Evolutionary conservation across 495 filamentous ascomycete species (phyloP), one percentile per base, ranked within the genome.

Genomic region (Letharia lupina): DNA sequence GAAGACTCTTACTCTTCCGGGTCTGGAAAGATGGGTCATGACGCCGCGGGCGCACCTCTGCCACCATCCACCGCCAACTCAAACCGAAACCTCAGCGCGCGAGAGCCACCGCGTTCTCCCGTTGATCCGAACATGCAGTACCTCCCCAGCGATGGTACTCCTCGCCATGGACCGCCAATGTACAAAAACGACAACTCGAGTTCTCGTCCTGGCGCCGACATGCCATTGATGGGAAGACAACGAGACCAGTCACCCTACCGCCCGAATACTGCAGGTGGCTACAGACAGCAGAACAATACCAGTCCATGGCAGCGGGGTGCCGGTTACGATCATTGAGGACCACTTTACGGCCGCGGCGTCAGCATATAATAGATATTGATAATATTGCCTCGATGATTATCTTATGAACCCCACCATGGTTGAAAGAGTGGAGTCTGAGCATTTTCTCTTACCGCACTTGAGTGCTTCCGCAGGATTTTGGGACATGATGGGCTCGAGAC

Each of bases 241-340:
- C 35, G 56, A 31, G 60, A 69, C 33, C 54, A 48, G 9, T 65
- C 67, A 48, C 70, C 74, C 11, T 75, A 76, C 67, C 68, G 73
- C 35, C 70, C 68, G 48, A 66, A 72, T 33, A 68, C 71, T 28
- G 62, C 44, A 15, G 47, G 56, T 56, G 67, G 73, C 59, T 81
- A 78, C 71, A 72, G 82, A 71, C 70, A 76, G 62, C 79, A 84
- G 71, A 84, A 85, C 71, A 84, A 81, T 66, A 68, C 79, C 44
- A 87, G 85, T 76, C 84, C 86, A 28, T 88, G 86, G 86, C 84
- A 88, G 73, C 73, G 86, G 67, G 86, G 86, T 44, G 86, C 85
- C 37, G 86, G 86, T 42, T 88, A 87, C 68, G 84, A 87, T 64
- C 82, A 85, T 70, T 86, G 69, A 76, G 23, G 45, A 61, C 37